Evolutionary conservation across 768 basidiomycete genomes (phyloP).

Genomic region (Macrolepiota albuminosa): DNA sequence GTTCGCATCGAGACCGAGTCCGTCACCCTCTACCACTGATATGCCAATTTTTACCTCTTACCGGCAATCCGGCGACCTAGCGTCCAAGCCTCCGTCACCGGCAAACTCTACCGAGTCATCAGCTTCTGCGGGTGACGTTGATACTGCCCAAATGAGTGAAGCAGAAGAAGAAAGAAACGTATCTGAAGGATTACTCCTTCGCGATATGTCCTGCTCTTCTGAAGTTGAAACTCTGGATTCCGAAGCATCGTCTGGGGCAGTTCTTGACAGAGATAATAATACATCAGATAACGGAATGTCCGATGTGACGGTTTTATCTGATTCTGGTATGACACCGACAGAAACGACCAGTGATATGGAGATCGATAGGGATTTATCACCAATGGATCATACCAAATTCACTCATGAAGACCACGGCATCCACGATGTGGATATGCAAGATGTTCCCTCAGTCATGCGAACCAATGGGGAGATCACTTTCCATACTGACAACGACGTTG

Average conservation of each 20-base stretch:
- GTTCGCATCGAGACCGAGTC: not conserved
- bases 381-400: slow-evolving; percentile 5
- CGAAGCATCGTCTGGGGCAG: not conserved
- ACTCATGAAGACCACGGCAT: not conserved
- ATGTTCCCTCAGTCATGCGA: not conserved
- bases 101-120: not conserved
- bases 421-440: slow-evolving; percentile 10
- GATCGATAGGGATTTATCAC: slow-evolving; percentile 8
- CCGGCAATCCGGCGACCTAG: not conserved
- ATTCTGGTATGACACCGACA: slow-evolving; percentile 3
- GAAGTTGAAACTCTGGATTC: slow-evolving; percentile 10
- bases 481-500: not conserved
- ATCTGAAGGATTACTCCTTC: slow-evolving; percentile 19
- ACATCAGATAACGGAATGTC: not conserved
- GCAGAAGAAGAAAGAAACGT: slow-evolving; percentile 25
- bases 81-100: slow-evolving; percentile 1
- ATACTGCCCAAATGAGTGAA: slow-evolving; percentile 21
- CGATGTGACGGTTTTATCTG: not conserved
- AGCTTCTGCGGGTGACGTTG: not conserved
- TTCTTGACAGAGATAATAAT: not conserved
- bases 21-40: not conserved
- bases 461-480: not conserved
- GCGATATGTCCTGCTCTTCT: slow-evolving; percentile 24
- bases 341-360: slow-evolving; percentile 12
- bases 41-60: not conserved